Conservation (phyloP, 208 protist species). For the Wallacemonas sp. region DNA sequence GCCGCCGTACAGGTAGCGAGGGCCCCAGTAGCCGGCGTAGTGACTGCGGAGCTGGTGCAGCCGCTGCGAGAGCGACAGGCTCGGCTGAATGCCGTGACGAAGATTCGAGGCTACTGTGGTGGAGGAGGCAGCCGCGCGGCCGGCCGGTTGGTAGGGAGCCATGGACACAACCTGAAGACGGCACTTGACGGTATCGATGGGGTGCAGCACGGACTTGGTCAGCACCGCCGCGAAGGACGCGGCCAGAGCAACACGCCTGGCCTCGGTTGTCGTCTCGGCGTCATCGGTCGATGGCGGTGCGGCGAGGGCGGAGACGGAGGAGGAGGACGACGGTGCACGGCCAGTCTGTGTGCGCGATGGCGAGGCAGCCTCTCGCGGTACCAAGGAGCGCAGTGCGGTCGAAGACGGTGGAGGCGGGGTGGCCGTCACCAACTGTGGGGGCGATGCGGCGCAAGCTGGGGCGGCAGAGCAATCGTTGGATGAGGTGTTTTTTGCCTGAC, state of each 20-base stretch:
- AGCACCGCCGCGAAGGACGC: constrained; percentile 48
- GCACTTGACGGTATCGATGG: constrained; percentile 85
- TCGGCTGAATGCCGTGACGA: background rate
- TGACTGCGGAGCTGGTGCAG: constrained; percentile 27
- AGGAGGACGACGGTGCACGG: background rate
- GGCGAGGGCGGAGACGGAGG: too few relatives aligned
- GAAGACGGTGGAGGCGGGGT: too few relatives aligned
- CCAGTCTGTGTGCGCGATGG: background rate
- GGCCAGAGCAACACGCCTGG: constrained; percentile 41
- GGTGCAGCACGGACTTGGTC: constrained; percentile 79
- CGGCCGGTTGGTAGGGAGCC: too few relatives aligned
- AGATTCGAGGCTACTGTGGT: too few relatives aligned
- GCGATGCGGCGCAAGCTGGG: too few relatives aligned
- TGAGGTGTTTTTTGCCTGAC: too few relatives aligned
- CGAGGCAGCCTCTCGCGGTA: background rate
- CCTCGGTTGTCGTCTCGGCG: constrained; percentile 3
- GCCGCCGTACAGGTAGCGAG: constrained; percentile 66
- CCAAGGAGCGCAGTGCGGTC: too few relatives aligned
- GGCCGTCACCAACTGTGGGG: too few relatives aligned
- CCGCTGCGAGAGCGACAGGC: constrained; percentile 19
- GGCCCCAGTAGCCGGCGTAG: constrained; percentile 66
- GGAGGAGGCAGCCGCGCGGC: too few relatives aligned
- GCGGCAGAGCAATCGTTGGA: too few relatives aligned
- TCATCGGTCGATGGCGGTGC: background rate
- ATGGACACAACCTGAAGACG: constrained; percentile 59